A percentile compares a stretch with the other conserved stretches of the same genome.
These are phyloP conservation scores for Hymenoscyphus albidus DNA, from an alignment of 2,329 filamentous ascomycete species.

Conservation along the genomic window DNA sequence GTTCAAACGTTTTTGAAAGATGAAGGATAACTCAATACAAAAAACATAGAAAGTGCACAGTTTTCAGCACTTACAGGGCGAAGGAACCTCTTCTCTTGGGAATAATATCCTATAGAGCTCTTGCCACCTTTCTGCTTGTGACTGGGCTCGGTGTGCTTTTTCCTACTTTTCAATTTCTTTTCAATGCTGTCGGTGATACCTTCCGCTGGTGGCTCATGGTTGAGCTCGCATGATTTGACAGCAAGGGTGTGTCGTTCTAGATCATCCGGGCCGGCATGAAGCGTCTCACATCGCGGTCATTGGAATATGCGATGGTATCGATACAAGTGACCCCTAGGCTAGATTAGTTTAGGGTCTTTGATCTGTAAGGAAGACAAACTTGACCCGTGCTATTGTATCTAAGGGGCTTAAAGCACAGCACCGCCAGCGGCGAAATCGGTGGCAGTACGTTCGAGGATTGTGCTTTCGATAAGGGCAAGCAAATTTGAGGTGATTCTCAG, in stretches of 20 bases:
- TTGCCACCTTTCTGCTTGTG: slow-evolving; percentile 18
- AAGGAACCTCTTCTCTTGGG: slow-evolving; percentile 4
- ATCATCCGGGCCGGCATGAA: slow-evolving; percentile 10
- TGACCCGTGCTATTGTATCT: slow-evolving; percentile 15
- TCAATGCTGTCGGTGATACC: slow-evolving; percentile 11
- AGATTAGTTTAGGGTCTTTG: not conserved
- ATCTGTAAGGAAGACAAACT: slow-evolving; percentile 8
- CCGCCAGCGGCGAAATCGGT: slow-evolving; percentile 4
- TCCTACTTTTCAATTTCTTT: slow-evolving; percentile 13
- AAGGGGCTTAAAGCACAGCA: slow-evolving; percentile 15
- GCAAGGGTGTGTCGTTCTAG: slow-evolving; percentile 7
- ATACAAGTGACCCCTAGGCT: slow-evolving; percentile 19
- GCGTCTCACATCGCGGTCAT: slow-evolving; percentile 17
- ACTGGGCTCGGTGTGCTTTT: slow-evolving; percentile 15
- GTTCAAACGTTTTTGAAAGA: no score
- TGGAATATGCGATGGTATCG: slow-evolving; percentile 14
- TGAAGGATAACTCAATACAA: no score
- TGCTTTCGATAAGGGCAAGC: slow-evolving; percentile 16
- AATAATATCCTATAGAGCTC: slow-evolving; percentile 18
- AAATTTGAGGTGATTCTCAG: slow-evolving; percentile 1
- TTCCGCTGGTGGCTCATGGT: not conserved
- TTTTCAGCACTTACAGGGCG: slow-evolving; percentile 9
- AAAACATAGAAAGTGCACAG: not conserved
- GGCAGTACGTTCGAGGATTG: slow-evolving; percentile 16
- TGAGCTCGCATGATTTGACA: slow-evolving; percentile 5